phyloP scores from a whole-genome alignment of 352 stramenopile species.

The Phytopythium chamaehyphon region DNA sequence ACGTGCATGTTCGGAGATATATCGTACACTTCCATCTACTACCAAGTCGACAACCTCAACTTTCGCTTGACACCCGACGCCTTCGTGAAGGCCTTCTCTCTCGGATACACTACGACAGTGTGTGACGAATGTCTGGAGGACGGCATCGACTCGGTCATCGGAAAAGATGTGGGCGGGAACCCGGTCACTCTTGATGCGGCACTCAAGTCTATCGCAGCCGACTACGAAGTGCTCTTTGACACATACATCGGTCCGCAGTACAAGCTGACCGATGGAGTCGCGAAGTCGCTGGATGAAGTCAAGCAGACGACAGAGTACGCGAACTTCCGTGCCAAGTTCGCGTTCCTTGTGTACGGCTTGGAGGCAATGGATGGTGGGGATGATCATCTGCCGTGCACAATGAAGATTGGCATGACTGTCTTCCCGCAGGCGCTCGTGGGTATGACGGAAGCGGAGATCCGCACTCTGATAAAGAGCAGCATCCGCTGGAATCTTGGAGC shows the following conservation, averaged over 20 bases:
- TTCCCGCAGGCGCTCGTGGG: constrained; percentile 48
- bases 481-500: constrained; percentile 46
- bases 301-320: constrained; percentile 38
- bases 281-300: constrained; percentile 22
- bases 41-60: constrained; percentile 52
- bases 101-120: constrained; percentile 48
- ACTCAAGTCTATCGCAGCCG: constrained; percentile 23
- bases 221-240: constrained; percentile 53
- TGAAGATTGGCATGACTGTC: constrained; percentile 48
- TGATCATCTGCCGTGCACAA: constrained; percentile 26
- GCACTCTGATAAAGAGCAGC: constrained; percentile 35
- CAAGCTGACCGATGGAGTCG: constrained; percentile 26
- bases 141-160: constrained; percentile 39
- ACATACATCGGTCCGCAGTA: constrained; percentile 41
- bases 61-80: constrained; percentile 39
- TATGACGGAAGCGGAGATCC: constrained; percentile 52
- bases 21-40: constrained; percentile 59
- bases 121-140: constrained; percentile 40
- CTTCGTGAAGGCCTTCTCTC: constrained; percentile 38
- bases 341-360: constrained; percentile 38
- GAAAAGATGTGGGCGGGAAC: constrained; percentile 31
- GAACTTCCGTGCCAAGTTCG: constrained; percentile 60
- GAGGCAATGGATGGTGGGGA: constrained; percentile 42
- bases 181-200: constrained; percentile 34
- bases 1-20: constrained; percentile 69